A percentile compares a stretch with the other conserved stretches of the same genome.
These are phyloP conservation scores for Wallacemonas sp. DNA, from an alignment of 208 protist genomes.

Conservation along the genomic window DNA sequence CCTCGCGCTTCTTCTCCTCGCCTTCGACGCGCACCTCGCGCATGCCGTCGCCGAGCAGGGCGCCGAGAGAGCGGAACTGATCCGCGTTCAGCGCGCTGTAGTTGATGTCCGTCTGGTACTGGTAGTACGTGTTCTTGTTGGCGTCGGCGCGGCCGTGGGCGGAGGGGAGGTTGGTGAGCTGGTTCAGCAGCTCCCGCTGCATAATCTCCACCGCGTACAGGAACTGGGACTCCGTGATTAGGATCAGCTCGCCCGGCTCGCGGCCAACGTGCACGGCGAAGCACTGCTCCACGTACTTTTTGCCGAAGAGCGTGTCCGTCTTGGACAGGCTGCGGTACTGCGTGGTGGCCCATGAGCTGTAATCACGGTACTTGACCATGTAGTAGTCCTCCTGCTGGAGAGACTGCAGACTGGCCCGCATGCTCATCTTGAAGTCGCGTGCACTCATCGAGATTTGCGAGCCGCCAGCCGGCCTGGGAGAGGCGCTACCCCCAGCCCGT, in stretches of 20 bases:
- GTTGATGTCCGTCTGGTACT: conserved; percentile 65
- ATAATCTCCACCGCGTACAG: conserved; percentile 75
- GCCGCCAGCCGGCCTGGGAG: conserved; percentile 3
- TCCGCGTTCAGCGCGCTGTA: conserved; percentile 75
- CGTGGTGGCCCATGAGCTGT: conserved; percentile 65
- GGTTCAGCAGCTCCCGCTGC: conserved; percentile 63
- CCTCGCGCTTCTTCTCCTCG: conserved; percentile 48
- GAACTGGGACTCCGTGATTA: conserved; percentile 80
- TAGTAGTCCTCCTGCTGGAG: conserved; percentile 86
- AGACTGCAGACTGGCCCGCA: conserved; percentile 56
- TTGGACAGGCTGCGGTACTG: conserved; percentile 58
- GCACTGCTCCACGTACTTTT: conserved; percentile 84
- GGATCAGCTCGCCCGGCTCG: conserved; percentile 72
- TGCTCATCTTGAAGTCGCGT: conserved; percentile 53
- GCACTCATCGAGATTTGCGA: conserved; percentile 40
- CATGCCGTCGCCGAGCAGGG: conserved; percentile 71
- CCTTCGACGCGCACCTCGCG: conserved; percentile 58
- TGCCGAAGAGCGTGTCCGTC: conserved; percentile 59
- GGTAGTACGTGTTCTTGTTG: conserved; percentile 39
- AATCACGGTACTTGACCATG: conserved; percentile 82
- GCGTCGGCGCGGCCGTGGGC: conserved; percentile 17
- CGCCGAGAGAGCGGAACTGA: conserved; percentile 79
- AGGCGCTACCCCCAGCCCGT: not conserved
- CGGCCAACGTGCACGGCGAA: conserved; percentile 81
- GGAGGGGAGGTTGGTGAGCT: conserved; percentile 37